Percentiles rank a stretch among this genome's conserved stretches.
Evolutionary conservation across 306 rosid species (phyloP).

Genomic region (Cajanus cajan): DNA sequence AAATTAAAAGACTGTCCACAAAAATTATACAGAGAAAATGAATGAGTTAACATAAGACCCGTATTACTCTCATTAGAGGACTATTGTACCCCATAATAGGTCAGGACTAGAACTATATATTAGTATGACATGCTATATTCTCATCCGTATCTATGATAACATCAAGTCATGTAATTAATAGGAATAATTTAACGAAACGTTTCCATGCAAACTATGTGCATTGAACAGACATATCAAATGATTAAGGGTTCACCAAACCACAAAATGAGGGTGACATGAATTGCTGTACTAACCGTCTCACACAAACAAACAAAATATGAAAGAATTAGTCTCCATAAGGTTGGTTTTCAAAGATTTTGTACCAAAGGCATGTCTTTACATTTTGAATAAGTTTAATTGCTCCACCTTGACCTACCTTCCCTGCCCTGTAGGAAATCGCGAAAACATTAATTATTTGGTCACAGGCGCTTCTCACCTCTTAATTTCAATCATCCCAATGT

Average conservation of each 20-base stretch:
- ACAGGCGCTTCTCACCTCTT: neutral
- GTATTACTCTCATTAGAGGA: no score
- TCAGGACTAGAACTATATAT: no score
- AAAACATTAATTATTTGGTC: neutral
- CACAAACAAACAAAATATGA: neutral
- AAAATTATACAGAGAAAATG: no score
- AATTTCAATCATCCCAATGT: neutral
- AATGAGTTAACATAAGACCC: no score
- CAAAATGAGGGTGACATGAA: conserved; percentile 44
- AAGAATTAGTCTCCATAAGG: neutral
- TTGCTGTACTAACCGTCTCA: conserved; percentile 34
- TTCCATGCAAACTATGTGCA: conserved; percentile 40
- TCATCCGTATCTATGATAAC: no score
- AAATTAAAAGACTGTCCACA: no score
- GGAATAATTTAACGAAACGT: no score
- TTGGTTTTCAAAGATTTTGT: conserved; percentile 4
- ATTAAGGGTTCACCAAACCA: conserved; percentile 45
- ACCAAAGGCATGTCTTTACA: conserved; percentile 31
- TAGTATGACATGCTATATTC: no score
- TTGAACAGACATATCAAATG: conserved; percentile 52
- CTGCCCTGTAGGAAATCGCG: conserved; percentile 14
- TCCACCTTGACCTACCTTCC: conserved; percentile 25
- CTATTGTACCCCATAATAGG: no score
- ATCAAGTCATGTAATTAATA: no score
- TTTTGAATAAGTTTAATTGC: neutral